phyloP scores from a whole-genome alignment of 2,329 filamentous ascomycete genomes.

The Bipolaris victoriae region DNA sequence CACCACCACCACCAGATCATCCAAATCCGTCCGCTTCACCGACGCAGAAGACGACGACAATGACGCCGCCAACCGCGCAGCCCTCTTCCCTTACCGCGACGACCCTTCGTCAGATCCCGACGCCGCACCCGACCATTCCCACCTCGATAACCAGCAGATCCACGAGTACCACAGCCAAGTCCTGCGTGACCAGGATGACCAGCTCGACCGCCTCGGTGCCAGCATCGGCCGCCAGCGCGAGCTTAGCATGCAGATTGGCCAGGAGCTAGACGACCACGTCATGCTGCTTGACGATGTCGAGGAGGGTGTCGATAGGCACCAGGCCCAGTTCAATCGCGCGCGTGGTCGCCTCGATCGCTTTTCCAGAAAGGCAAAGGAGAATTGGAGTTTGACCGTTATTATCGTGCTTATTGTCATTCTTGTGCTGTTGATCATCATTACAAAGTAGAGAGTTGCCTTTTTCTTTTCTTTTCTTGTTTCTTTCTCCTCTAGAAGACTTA shows the following conservation, averaged over 20 bases:
- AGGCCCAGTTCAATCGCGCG: constrained; percentile 75
- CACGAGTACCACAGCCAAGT: constrained; percentile 83
- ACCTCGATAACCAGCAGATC: constrained; percentile 81
- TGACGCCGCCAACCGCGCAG: constrained; percentile 58
- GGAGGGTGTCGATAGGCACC: constrained; percentile 79
- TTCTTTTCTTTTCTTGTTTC: background rate
- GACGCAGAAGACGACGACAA: constrained; percentile 52
- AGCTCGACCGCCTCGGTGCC: constrained; percentile 85
- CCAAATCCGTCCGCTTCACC: constrained; percentile 87
- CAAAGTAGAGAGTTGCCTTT: constrained; percentile 29
- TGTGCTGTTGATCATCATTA: constrained; percentile 78
- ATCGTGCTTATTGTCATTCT: constrained; percentile 78
- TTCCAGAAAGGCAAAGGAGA: constrained; percentile 76
- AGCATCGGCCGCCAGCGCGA: constrained; percentile 89
- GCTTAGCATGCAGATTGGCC: constrained; percentile 92
- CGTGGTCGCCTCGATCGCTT: constrained; percentile 74
- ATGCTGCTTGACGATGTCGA: constrained; percentile 90
- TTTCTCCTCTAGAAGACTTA: background rate
- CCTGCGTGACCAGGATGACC: constrained; percentile 87
- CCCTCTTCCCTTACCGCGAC: constrained; percentile 74
- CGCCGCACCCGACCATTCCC: constrained; percentile 57
- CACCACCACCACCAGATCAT: constrained; percentile 39
- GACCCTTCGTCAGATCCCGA: constrained; percentile 58
- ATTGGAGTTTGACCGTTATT: constrained; percentile 87
- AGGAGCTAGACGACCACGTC: constrained; percentile 91